phyloP scores from a whole-genome alignment of 2,329 filamentous ascomycete species.

The Fusarium sp. region DNA sequence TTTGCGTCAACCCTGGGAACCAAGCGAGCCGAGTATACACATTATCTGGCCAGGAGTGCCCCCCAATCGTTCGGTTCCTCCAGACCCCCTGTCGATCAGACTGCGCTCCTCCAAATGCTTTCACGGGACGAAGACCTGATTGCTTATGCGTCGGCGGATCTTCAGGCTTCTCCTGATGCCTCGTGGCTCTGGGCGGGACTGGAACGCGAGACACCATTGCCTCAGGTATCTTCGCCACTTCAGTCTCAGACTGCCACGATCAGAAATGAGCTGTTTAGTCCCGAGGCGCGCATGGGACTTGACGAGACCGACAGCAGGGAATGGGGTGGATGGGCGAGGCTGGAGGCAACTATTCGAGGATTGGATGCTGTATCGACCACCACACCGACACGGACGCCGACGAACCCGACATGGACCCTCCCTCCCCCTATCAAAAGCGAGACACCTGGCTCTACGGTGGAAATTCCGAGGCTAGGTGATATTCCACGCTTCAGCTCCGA shows the following conservation, averaged over 20 bases:
- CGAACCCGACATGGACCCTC: slow-evolving; percentile 54
- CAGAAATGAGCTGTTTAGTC: slow-evolving; percentile 60
- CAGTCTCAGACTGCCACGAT: slow-evolving; percentile 40
- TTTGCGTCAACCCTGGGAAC: slow-evolving; percentile 79
- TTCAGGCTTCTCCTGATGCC: slow-evolving; percentile 83
- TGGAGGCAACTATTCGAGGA: slow-evolving; percentile 68
- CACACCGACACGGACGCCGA: slow-evolving; percentile 52
- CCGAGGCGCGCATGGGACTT: slow-evolving; percentile 67
- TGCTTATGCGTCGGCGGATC: slow-evolving; percentile 87
- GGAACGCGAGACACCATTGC: slow-evolving; percentile 63
- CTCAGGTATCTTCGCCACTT: slow-evolving; percentile 40
- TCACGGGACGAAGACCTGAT: slow-evolving; percentile 87
- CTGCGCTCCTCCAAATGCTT: slow-evolving; percentile 52
- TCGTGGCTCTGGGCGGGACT: slow-evolving; percentile 87
- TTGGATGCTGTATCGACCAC: slow-evolving; percentile 47
- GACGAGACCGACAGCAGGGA: slow-evolving; percentile 73
- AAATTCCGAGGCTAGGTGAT: slow-evolving; percentile 51
- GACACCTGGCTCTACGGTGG: slow-evolving; percentile 46
- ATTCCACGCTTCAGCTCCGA: slow-evolving; percentile 51
- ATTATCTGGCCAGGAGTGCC: slow-evolving; percentile 55
- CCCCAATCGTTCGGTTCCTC: slow-evolving; percentile 52
- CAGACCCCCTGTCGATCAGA: slow-evolving; percentile 52
- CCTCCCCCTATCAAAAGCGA: slow-evolving; percentile 57
- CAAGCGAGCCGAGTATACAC: slow-evolving; percentile 65
- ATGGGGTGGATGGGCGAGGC: slow-evolving; percentile 86